Evolutionary conservation across 2,329 filamentous ascomycete genomes (phyloP), one percentile per base, ranked within the genome.

Genomic region (Dendryphion nanum): DNA sequence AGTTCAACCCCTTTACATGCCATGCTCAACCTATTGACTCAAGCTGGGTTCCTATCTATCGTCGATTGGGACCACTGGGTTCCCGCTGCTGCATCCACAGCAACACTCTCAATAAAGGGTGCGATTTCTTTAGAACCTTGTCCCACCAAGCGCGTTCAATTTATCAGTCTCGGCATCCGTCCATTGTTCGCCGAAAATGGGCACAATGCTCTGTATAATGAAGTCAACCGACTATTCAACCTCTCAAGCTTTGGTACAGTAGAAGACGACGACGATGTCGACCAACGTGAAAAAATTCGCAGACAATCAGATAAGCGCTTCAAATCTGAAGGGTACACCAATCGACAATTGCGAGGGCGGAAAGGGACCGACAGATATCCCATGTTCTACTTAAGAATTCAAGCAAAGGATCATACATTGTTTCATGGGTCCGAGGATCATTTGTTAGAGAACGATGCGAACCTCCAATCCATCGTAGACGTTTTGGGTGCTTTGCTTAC

Each of bases 301-400:
- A 61, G 49, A 40, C 56, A 54, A 30, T 54, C 60, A 34, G 68
- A 74, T 45, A 59, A 57, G 37, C 61, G 65, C 16, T 71, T 64
- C 41, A 78, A 74, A 41, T 62, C 53, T 5, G 70, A 75, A 18
- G 69, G 68, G 1, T 77, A 71, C 38, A 77, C 72, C 1, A 67
- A 61, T 20, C 75, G 67, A 45, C 77, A 81, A 41, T 49, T 77
- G 24, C 80, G 73, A 53, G 64, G 63, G 6, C 75, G 72, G 30
- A 91, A 87, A 57, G 75, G 81, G 0, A 70, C 90, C 7, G 89
- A 96, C 54, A 78, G 81, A 35, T 93, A 88, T 82, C 89, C 91
- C 0, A 91, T 91, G 82, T 97, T 95, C 54, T 85, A 83, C 51
- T 67, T 97, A n/a, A 79, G 79, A 18, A 77, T 95, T 23, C 67